These are phyloP conservation scores for Entomophthora muscae DNA, from an alignment of 371 early-diverging fungal genomes.

Conservation along the genomic window DNA sequence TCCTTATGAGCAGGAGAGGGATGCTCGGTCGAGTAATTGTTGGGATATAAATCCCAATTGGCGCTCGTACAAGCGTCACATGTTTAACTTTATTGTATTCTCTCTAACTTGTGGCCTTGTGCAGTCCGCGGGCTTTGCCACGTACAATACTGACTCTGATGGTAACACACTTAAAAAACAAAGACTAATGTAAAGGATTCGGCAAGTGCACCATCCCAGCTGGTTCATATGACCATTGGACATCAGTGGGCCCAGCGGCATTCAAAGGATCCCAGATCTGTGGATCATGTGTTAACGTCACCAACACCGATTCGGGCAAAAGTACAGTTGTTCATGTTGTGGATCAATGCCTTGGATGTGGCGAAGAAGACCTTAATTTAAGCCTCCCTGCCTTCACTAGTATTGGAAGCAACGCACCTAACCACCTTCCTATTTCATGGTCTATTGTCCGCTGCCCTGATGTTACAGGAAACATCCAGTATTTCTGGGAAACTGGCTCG, in stretches of 20 bases:
- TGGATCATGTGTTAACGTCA: conserved; percentile 5
- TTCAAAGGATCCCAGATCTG: neutral
- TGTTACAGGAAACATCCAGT: neutral
- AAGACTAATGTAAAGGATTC: neutral
- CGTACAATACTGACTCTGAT: conserved; percentile 4
- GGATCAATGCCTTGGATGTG: conserved; percentile 8
- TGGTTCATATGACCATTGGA: neutral
- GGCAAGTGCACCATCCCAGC: conserved; percentile 7
- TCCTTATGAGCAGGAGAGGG: too few relatives aligned
- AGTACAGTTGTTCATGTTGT: conserved; percentile 8
- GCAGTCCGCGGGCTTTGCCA: neutral
- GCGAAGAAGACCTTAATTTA: neutral
- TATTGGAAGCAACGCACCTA: neutral
- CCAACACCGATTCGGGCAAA: neutral
- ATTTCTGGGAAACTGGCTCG: conserved; percentile 5
- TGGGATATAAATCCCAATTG: too few relatives aligned
- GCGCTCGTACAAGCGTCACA: too few relatives aligned
- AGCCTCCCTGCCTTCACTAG: neutral
- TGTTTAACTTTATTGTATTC: too few relatives aligned
- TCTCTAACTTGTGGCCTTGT: neutral
- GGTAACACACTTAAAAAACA: neutral
- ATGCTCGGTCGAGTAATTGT: too few relatives aligned
- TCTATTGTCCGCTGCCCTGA: neutral
- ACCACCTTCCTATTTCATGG: neutral
- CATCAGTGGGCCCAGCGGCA: neutral